Percentiles rank a stretch among this genome's conserved stretches.
Conservation (phyloP, 768 basidiomycete species). For the Stropharia rugosoannulata region DNA sequence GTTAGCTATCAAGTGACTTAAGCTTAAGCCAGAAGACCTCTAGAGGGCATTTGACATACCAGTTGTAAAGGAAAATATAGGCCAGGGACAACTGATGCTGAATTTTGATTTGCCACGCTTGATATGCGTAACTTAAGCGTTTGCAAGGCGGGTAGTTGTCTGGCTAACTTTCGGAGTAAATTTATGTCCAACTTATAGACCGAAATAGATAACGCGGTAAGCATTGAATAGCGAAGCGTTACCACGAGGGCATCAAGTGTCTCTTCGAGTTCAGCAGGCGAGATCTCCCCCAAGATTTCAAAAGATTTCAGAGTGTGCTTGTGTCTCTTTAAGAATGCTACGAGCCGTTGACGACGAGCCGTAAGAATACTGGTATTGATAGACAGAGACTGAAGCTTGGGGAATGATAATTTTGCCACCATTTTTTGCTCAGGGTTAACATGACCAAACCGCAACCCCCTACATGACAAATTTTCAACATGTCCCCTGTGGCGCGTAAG, state of each 20-base stretch:
- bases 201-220: conserved; percentile 3
- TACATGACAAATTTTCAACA: background rate
- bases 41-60: background rate
- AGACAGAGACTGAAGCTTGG: conserved; percentile 1
- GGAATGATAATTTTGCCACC: background rate
- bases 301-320: background rate
- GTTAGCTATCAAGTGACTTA: background rate
- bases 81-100: conserved; percentile 5
- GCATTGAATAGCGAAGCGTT: background rate
- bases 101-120: conserved; percentile 1
- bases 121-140: conserved; percentile 5
- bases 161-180: conserved; percentile 2
- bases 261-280: background rate
- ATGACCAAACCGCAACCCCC: background rate
- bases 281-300: conserved; percentile 2
- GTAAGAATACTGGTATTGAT: conserved; percentile 6
- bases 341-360: background rate
- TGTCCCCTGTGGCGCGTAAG: too few relatives aligned
- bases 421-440: background rate
- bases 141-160: background rate
- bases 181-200: conserved; percentile 3
- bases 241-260: background rate
- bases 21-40: too few relatives aligned
- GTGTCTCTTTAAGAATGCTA: background rate
- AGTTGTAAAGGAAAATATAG: conserved; percentile 11